phyloP scores from a whole-genome alignment of 169 alveolate species.

The Theileria orientalis region DNA sequence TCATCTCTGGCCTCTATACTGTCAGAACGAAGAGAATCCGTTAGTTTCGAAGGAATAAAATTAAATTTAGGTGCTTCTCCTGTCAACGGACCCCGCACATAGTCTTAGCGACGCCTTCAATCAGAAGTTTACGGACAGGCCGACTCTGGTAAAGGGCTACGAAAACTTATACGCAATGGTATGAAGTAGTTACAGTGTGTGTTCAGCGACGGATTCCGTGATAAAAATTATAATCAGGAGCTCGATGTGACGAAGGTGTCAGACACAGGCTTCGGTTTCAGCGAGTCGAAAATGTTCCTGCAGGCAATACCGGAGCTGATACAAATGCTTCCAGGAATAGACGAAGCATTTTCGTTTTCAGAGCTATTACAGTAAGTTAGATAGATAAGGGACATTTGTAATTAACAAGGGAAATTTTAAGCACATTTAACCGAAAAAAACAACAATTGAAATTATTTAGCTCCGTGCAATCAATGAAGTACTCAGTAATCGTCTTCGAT shows the following conservation, averaged over 20 bases:
- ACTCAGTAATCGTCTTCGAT: constrained; percentile 94
- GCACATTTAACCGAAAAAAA: not conserved
- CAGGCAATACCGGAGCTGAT: constrained; percentile 87
- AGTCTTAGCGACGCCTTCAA: constrained; percentile 97
- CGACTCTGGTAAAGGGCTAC: constrained; percentile 92
- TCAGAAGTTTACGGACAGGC: constrained; percentile 91
- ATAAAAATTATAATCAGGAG: constrained; percentile 72
- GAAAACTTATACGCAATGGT: constrained; percentile 92
- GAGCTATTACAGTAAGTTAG: constrained; percentile 88
- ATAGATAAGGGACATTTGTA: not conserved
- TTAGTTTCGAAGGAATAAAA: constrained; percentile 46
- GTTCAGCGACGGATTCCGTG: not conserved
- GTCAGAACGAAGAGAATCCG: constrained; percentile 90
- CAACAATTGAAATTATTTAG: constrained; percentile 26
- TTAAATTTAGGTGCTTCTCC: constrained; percentile 87
- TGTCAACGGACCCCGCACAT: constrained; percentile 99
- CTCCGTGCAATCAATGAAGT: constrained; percentile 91
- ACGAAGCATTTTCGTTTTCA: constrained; percentile 97
- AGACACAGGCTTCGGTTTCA: constrained; percentile 75
- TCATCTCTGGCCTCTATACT: constrained; percentile 92
- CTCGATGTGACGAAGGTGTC: constrained; percentile 84
- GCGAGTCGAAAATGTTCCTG: constrained; percentile 65
- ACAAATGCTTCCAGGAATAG: constrained; percentile 96
- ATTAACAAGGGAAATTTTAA: not conserved
- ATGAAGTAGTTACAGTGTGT: no score